These are phyloP conservation scores for Fusarium domesticum DNA, from an alignment of 2,329 filamentous ascomycete genomes.

Conservation along the genomic window DNA sequence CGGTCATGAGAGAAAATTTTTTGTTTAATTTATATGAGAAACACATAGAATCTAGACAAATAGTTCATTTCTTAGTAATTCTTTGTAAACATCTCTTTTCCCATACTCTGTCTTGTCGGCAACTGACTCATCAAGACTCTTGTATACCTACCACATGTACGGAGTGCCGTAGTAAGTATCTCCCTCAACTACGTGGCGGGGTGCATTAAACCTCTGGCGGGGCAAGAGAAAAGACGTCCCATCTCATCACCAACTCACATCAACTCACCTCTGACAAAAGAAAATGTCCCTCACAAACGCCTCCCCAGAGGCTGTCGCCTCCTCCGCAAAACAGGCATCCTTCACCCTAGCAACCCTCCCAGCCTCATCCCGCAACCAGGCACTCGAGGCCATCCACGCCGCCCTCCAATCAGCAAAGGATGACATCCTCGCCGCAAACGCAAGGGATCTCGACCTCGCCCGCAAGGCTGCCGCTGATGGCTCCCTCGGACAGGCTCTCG, in stretches of 20 bases:
- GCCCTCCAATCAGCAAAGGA: constrained; percentile 69
- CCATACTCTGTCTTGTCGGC: too few relatives aligned
- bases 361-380: constrained; percentile 73
- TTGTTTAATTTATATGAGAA: too few relatives aligned
- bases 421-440: constrained; percentile 82
- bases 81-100: too few relatives aligned
- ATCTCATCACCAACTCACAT: not conserved
- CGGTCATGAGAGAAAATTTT: too few relatives aligned
- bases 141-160: too few relatives aligned
- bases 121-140: not conserved
- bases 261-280: constrained; percentile 6
- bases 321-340: constrained; percentile 75
- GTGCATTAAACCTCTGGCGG: not conserved
- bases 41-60: too few relatives aligned
- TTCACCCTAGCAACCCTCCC: constrained; percentile 79
- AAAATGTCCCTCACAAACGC: constrained; percentile 87
- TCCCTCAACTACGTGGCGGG: not conserved
- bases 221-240: not conserved
- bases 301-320: constrained; percentile 72
- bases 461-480: constrained; percentile 71
- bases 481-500: constrained; percentile 72
- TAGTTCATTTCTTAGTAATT: too few relatives aligned
- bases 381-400: constrained; percentile 76
- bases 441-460: constrained; percentile 73
- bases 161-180: too few relatives aligned